Conservation (phyloP, 257 asterid species). For the Nemophila menziesii region DNA sequence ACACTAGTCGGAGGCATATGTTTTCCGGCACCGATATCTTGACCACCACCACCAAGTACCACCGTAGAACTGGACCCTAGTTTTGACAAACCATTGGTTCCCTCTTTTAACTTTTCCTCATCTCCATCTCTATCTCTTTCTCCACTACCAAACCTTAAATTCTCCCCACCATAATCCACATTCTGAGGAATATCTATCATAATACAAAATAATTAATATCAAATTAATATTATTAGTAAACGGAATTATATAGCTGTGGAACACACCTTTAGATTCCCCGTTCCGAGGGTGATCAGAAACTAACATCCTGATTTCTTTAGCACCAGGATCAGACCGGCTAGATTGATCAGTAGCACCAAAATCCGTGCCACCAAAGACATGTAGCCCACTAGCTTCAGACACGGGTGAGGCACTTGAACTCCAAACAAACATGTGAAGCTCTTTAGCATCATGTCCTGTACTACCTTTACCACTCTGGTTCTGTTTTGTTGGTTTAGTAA, state of each 20-base stretch:
- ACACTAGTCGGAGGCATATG: slow-evolving; percentile 97
- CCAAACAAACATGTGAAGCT: slow-evolving; percentile 98
- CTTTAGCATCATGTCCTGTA: slow-evolving; percentile 80
- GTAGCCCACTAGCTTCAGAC: slow-evolving; percentile 59
- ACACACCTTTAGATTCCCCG: slow-evolving; percentile 65
- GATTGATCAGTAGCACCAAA: slow-evolving; percentile 46
- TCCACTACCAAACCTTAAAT: slow-evolving; percentile 59
- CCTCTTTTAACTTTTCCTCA: slow-evolving; percentile 52
- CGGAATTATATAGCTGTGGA: background rate
- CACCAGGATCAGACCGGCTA: slow-evolving; percentile 73
- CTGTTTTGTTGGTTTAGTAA: slow-evolving; percentile 33
- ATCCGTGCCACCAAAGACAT: slow-evolving; percentile 37
- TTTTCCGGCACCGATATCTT: slow-evolving; percentile 39
- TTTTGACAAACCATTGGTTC: slow-evolving; percentile 35
- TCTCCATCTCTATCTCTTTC: slow-evolving; percentile 43
- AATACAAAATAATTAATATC: too few species aligned
- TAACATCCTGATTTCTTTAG: slow-evolving; percentile 81
- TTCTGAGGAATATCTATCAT: slow-evolving; percentile 32
- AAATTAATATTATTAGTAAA: too few species aligned
- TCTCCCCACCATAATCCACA: slow-evolving; percentile 47
- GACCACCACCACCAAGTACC: slow-evolving; percentile 23
- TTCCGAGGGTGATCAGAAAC: slow-evolving; percentile 76
- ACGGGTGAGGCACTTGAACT: slow-evolving; percentile 96
- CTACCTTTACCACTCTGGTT: slow-evolving; percentile 17
- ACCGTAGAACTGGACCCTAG: slow-evolving; percentile 41